Percentiles rank a stretch among this genome's conserved stretches.
phyloP scores from a whole-genome alignment of 345 rosid species.

The Corchorus capsularis region DNA sequence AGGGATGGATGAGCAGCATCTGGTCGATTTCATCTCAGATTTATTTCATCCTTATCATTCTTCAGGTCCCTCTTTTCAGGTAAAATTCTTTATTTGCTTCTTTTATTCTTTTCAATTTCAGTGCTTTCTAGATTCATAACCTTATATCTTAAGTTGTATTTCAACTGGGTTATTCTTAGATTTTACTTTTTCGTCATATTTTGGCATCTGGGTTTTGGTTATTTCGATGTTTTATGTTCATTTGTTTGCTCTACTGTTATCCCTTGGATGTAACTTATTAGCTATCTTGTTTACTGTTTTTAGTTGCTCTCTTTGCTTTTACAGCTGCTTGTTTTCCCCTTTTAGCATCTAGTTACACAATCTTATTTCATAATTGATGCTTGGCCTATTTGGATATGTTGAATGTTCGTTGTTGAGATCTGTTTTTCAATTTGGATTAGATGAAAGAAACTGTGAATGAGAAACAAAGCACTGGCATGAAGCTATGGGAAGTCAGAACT shows the following conservation, averaged over 20 bases:
- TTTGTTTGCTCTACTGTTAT: constrained; percentile 6
- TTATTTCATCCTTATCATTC: constrained; percentile 75
- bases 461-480: background rate
- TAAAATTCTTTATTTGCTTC: constrained; percentile 14
- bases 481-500: background rate
- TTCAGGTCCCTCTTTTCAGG: constrained; percentile 98
- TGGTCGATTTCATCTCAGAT: constrained; percentile 60
- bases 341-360: background rate
- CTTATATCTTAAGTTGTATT: background rate
- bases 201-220: constrained; percentile 12
- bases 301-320: background rate
- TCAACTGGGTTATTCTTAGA: background rate
- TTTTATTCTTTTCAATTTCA: background rate
- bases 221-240: background rate
- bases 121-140: background rate
- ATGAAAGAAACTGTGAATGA: background rate
- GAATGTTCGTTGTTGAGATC: background rate
- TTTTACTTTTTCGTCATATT: background rate
- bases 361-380: background rate
- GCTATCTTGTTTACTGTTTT: background rate
- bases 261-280: background rate
- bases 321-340: background rate
- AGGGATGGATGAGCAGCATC: constrained; percentile 62
- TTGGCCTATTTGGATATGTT: constrained; percentile 4
- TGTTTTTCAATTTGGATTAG: constrained; percentile 7